phyloP scores from a whole-genome alignment of 2,329 filamentous ascomycete genomes.

The Talaromyces sp. region DNA sequence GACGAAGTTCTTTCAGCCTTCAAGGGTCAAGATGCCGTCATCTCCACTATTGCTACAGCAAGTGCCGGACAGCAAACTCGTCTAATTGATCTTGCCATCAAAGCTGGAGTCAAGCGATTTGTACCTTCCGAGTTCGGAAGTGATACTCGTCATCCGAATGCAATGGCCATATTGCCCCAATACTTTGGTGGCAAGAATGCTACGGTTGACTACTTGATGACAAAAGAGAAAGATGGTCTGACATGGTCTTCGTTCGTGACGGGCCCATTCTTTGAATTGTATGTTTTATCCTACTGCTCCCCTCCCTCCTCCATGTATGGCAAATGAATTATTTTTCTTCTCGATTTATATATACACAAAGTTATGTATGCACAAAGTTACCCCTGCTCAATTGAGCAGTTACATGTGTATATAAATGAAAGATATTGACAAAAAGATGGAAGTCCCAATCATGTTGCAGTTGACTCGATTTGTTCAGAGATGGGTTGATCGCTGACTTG shows the following conservation, averaged over 20 bases:
- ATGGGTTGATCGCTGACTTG: background rate
- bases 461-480: background rate
- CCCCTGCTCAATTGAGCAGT: too few relatives aligned
- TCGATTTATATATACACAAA: too few relatives aligned
- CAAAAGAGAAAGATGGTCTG: conserved; percentile 10
- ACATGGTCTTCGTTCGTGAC: conserved; percentile 10
- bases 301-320: background rate
- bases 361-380: too few relatives aligned
- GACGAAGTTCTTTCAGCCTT: conserved; percentile 3
- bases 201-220: conserved; percentile 1
- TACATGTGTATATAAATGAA: too few relatives aligned
- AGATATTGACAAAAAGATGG: background rate
- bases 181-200: conserved; percentile 6
- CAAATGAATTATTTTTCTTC: background rate
- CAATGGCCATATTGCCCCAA: background rate
- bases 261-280: conserved; percentile 10
- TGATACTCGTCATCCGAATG: conserved; percentile 5
- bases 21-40: conserved; percentile 6
- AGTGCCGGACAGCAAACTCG: background rate
- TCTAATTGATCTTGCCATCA: conserved; percentile 11
- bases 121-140: conserved; percentile 16
- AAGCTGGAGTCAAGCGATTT: conserved; percentile 18
- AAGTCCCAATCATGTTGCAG: background rate
- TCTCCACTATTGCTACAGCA: conserved; percentile 3
- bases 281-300: background rate